Evolutionary conservation across 257 asterid species (phyloP).

Genomic region (Lithospermum erythrorhizon): DNA sequence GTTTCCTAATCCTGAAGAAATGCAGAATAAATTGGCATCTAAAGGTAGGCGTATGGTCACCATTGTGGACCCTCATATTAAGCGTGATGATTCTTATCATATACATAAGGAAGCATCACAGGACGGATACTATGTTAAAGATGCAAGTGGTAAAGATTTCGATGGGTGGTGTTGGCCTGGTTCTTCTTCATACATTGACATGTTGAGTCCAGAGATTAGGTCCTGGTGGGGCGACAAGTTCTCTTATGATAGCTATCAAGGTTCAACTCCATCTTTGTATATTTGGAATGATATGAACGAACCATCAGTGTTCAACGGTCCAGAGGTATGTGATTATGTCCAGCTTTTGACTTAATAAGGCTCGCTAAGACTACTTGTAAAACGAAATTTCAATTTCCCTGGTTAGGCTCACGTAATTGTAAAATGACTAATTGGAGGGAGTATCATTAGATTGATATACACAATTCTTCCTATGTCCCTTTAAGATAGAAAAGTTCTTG

Average conservation of each 20-base stretch:
- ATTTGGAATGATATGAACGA: conserved; percentile 99
- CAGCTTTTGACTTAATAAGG: background rate
- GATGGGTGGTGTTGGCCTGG: conserved; percentile 99
- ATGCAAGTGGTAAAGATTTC: conserved; percentile 71
- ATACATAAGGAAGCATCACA: conserved; percentile 86
- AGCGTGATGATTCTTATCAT: conserved; percentile 72
- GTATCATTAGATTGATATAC: too few relatives aligned
- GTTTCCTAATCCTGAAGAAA: conserved; percentile 85
- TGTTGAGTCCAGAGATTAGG: conserved; percentile 84
- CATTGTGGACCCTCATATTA: conserved; percentile 96
- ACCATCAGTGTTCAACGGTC: conserved; percentile 97
- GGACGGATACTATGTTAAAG: conserved; percentile 83
- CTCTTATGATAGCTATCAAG: conserved; percentile 56
- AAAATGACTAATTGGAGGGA: too few relatives aligned
- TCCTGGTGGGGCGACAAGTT: conserved; percentile 92
- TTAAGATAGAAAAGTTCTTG: too few relatives aligned
- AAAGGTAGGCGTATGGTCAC: conserved; percentile 97
- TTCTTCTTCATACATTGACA: conserved; percentile 78
- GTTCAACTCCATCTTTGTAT: conserved; percentile 78
- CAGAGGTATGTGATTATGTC: conserved; percentile 56
- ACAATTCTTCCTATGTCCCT: too few relatives aligned
- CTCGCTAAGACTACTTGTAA: background rate
- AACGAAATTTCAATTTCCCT: too few relatives aligned
- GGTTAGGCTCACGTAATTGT: too few relatives aligned
- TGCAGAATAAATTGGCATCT: conserved; percentile 87